phyloP scores from a whole-genome alignment of 2,329 filamentous ascomycete genomes.

The Diplodia scrobiculata region DNA sequence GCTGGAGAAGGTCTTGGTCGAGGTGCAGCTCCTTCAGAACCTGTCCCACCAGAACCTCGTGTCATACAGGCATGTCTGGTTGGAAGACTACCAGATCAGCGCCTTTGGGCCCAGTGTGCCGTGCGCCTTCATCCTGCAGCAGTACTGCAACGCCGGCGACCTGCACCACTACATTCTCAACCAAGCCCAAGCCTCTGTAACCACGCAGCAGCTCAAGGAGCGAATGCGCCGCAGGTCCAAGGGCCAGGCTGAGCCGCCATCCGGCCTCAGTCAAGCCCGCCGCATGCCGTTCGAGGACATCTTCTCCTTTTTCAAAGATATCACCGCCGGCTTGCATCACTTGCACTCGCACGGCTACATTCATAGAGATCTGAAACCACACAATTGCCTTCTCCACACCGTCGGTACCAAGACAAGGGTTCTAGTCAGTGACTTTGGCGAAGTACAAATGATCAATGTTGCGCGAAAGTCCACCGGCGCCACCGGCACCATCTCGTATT shows the following conservation, averaged over 20 bases:
- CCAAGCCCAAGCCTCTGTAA: conserved; percentile 60
- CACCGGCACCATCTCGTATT: conserved; percentile 96
- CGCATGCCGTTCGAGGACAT: conserved; percentile 79
- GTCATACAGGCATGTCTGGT: conserved; percentile 95
- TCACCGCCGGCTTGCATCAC: conserved; percentile 87
- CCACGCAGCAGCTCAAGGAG: conserved; percentile 85
- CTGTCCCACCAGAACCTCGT: conserved; percentile 94
- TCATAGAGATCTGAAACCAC: conserved; percentile 92
- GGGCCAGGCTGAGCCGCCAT: conserved; percentile 67
- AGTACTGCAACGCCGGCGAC: conserved; percentile 95
- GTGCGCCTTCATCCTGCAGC: conserved; percentile 94
- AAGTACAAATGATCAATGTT: conserved; percentile 83
- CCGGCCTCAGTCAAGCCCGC: conserved; percentile 55
- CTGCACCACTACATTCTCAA: conserved; percentile 84
- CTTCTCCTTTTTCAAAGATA: conserved; percentile 93
- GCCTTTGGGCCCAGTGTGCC: conserved; percentile 87
- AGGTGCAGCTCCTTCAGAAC: conserved; percentile 89
- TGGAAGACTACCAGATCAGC: conserved; percentile 82
- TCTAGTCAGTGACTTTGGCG: conserved; percentile 95
- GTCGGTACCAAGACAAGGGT: conserved; percentile 72
- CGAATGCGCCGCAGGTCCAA: conserved; percentile 80
- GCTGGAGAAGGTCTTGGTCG: conserved; percentile 90
- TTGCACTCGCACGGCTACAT: conserved; percentile 91
- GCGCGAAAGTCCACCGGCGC: conserved; percentile 86
- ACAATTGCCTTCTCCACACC: conserved; percentile 86